Evolutionary conservation across 257 asterid species (phyloP).

Genomic region (Parsonsia alboflavescens): DNA sequence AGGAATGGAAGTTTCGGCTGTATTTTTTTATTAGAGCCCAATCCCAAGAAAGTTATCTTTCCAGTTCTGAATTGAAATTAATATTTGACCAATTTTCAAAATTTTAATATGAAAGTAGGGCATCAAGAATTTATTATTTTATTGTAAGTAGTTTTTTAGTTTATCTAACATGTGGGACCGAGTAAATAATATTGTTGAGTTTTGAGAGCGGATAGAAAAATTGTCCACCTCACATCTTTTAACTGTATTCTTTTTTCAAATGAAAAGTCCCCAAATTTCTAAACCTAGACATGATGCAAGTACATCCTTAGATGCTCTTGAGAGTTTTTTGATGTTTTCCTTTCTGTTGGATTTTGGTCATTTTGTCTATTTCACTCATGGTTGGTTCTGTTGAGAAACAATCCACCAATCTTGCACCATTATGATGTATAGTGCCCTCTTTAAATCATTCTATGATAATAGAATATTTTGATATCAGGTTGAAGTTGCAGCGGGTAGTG

Average conservation of each 20-base stretch:
- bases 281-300: background rate
- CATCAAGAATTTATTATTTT: background rate
- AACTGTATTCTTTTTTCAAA: background rate
- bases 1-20: background rate
- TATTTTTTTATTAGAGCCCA: background rate
- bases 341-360: background rate
- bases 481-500: conserved; percentile 94
- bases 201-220: background rate
- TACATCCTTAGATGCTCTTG: conserved; percentile 6
- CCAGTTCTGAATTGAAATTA: too few species aligned
- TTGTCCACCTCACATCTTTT: background rate
- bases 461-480: conserved; percentile 46
- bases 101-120: background rate
- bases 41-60: background rate
- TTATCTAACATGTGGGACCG: background rate
- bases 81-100: background rate
- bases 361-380: background rate
- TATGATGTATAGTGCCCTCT: conserved; percentile 1
- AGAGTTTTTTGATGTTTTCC: background rate
- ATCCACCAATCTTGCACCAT: background rate
- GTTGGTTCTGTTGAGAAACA: background rate
- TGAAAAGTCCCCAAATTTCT: background rate
- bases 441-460: conserved; percentile 15
- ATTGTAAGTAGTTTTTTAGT: too few species aligned
- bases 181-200: background rate